Conservation (phyloP, 148 eudicot species). For the Chenopodium formosanum region DNA sequence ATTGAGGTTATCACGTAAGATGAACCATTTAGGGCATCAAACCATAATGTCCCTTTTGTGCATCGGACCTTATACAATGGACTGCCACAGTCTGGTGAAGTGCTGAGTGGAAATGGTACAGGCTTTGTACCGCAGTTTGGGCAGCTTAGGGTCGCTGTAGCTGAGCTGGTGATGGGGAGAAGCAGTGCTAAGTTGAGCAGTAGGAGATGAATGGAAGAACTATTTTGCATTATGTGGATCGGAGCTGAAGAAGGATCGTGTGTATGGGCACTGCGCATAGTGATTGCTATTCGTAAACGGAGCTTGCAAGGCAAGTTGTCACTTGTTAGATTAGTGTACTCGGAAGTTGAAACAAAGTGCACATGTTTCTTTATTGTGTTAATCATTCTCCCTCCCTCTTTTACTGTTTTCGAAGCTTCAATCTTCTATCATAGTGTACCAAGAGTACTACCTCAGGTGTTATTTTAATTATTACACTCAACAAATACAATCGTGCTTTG, state of each 20-base stretch:
- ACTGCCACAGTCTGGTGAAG: constrained; percentile 44
- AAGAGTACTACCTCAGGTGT: no score
- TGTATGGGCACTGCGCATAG: not conserved
- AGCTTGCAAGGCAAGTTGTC: not conserved
- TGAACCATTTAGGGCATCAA: constrained; percentile 30
- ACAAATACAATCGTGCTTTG: no score
- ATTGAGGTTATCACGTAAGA: constrained; percentile 38
- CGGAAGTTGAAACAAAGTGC: not conserved
- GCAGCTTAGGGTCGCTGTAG: constrained; percentile 11
- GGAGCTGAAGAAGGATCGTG: not conserved
- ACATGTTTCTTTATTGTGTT: not conserved
- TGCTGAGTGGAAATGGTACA: constrained; percentile 38
- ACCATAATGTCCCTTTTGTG: constrained; percentile 34
- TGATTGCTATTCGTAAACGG: not conserved
- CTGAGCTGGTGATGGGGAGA: not conserved
- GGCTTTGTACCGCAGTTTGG: constrained; percentile 22
- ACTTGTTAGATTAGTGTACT: not conserved
- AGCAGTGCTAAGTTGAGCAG: not conserved
- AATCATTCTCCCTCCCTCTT: no score
- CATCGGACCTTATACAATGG: constrained; percentile 47
- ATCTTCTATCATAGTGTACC: no score
- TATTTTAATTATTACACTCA: no score
- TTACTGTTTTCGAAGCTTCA: no score
- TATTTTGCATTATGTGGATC: not conserved
- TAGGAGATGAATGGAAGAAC: not conserved